Evolutionary conservation across 2,329 filamentous ascomycete genomes (phyloP).

Genomic region (Arthroderma sp.): DNA sequence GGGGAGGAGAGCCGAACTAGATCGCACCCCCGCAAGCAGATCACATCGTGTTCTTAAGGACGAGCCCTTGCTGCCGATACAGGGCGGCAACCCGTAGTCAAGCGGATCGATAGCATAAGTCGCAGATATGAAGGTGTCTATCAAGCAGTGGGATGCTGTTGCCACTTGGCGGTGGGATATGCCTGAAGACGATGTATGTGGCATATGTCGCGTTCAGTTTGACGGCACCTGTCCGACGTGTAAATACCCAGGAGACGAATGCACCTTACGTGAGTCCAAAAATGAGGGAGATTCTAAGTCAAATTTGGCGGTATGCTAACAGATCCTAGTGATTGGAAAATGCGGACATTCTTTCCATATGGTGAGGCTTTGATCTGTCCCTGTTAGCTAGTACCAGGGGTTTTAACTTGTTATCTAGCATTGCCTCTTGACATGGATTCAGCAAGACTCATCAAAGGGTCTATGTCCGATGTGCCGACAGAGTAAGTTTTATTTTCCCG

Average conservation of each 20-base stretch:
- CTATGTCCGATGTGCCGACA: constrained; percentile 98
- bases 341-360: constrained; percentile 98
- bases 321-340: constrained; percentile 67
- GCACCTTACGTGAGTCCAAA: constrained; percentile 62
- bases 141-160: constrained; percentile 85
- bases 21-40: background rate
- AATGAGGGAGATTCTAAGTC: too few relatives aligned
- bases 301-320: background rate
- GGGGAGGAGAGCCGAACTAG: background rate
- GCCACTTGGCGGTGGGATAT: constrained; percentile 98
- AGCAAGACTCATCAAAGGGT: constrained; percentile 83
- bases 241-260: constrained; percentile 95
- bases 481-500: constrained; percentile 43
- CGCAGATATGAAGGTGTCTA: constrained; percentile 75
- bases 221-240: constrained; percentile 96
- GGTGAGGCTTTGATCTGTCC: constrained; percentile 41
- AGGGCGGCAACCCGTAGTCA: constrained; percentile 10
- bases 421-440: constrained; percentile 91
- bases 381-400: constrained; percentile 2
- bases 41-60: background rate
- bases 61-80: background rate
- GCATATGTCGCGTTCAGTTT: constrained; percentile 96
- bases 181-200: constrained; percentile 92
- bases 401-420: constrained; percentile 46
- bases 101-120: background rate